Evolutionary conservation across 306 rosid species (phyloP), one percentile per base, ranked within the genome.

Genomic region (Vachellia pachyceras): DNA sequence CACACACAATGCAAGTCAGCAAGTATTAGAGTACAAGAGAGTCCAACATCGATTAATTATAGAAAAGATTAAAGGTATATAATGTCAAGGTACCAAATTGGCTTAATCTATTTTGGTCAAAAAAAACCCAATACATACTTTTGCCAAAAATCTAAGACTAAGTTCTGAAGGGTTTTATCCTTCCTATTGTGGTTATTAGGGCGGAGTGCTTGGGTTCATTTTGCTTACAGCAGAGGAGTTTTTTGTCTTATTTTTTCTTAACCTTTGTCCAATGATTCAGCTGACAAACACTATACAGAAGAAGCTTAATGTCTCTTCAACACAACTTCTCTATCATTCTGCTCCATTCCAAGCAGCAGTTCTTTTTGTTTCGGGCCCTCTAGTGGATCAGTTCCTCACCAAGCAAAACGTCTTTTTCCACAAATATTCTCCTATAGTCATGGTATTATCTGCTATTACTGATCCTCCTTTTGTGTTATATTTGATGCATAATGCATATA

Each of bases 311-410:
- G 99, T 95, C 25, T 89, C 99, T 60, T 95, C 99, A 11, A 95
- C 99, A 13, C 99, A 95, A 79, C 90, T 95, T 50, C 89, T 95
- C 49, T 95, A 95, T 86, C 98, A 95, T 17, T 95, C 99, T 52
- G 90, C 98, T 2, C 99, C 99, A 76, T 95, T 91, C 85, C 99
- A 95, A 85, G 98, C 99, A 73, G 99, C 99, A 42, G 90, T 95
- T 87, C 96, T 95, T 15, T 91, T 93, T 79, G 93, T 95, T 68
- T 89, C 97, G 17, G 99, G 99, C 68, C 99, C 99, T 82, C 14
- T 90, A 23, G 95, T 93, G 46, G 99, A 95, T 83, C 92, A 92
- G 80, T 86, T 75, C 78, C 94, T 95, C 74, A 95, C 97, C 88
- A 89, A 91, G 71, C 89, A 89, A 85, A 92, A 80, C 79, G 98